phyloP scores from a whole-genome alignment of 306 rosid genomes.

The Medicago truncatula region MtrunA17r5.0-ANR NC_053045.1:63624501-63625000 shows the following conservation, averaged over 20 bases:
- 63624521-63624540: too few relatives aligned
- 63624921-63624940: constrained; percentile 57
- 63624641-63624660: too few relatives aligned
- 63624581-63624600: too few relatives aligned
- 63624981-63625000: constrained; percentile 19
- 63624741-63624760: neutral
- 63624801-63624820: constrained; percentile 70
- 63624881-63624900: constrained; percentile 65
- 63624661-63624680: too few relatives aligned
- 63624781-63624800: constrained; percentile 21
- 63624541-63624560: too few relatives aligned
- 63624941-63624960: constrained; percentile 24
- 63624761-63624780: constrained; percentile 13
- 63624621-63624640: too few relatives aligned
- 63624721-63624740: too few relatives aligned
- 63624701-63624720: too few relatives aligned
- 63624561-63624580: too few relatives aligned
- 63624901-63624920: constrained; percentile 58
- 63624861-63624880: constrained; percentile 64
- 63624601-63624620: too few relatives aligned
- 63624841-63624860: constrained; percentile 66
- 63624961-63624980: constrained; percentile 17
- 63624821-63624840: constrained; percentile 76
- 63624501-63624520: too few relatives aligned
- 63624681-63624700: too few relatives aligned